A percentile compares a stretch with the other conserved stretches of the same genome.
Evolutionary conservation across 164 flowering plant species (phyloP).

Genomic region (Buxus sempervirens): DNA sequence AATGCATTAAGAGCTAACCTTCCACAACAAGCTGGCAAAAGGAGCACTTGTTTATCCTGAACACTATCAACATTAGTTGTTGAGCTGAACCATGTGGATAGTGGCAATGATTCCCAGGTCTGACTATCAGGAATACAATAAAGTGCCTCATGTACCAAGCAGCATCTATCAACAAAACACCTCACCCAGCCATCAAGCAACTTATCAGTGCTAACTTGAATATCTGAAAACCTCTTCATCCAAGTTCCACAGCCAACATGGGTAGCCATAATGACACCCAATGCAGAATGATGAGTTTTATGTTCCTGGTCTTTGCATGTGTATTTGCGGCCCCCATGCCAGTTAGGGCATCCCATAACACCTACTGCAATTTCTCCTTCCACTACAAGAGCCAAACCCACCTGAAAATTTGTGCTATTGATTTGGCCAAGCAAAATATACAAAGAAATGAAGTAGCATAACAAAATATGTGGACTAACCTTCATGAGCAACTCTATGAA

Average conservation of each 20-base stretch:
- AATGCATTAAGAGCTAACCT: constrained; percentile 41
- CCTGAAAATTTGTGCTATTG: constrained; percentile 39
- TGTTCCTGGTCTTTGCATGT: constrained; percentile 17
- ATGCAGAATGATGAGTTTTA: constrained; percentile 14
- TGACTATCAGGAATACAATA: constrained; percentile 84
- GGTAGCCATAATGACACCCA: constrained; percentile 70
- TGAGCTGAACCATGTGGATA: constrained; percentile 42
- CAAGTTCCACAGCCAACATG: constrained; percentile 92
- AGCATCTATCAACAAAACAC: constrained; percentile 55
- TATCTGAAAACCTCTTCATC: constrained; percentile 42
- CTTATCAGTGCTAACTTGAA: constrained; percentile 8
- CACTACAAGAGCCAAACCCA: constrained; percentile 86
- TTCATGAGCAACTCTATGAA: too few relatives aligned
- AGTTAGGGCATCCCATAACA: constrained; percentile 92
- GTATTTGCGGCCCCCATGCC: constrained; percentile 38
- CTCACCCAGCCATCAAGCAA: constrained; percentile 45
- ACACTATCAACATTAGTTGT: constrained; percentile 33
- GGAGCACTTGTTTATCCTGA: constrained; percentile 51
- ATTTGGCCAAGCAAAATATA: constrained; percentile 4
- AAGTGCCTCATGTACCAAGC: constrained; percentile 43
- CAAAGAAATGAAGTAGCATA: neutral
- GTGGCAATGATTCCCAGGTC: constrained; percentile 79
- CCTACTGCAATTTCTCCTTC: constrained; percentile 78
- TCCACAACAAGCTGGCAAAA: constrained; percentile 83
- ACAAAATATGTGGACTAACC: too few relatives aligned